phyloP scores from a whole-genome alignment of 805 yeast species.

The Cyberlindnera nakhonratchasimensis region DNA sequence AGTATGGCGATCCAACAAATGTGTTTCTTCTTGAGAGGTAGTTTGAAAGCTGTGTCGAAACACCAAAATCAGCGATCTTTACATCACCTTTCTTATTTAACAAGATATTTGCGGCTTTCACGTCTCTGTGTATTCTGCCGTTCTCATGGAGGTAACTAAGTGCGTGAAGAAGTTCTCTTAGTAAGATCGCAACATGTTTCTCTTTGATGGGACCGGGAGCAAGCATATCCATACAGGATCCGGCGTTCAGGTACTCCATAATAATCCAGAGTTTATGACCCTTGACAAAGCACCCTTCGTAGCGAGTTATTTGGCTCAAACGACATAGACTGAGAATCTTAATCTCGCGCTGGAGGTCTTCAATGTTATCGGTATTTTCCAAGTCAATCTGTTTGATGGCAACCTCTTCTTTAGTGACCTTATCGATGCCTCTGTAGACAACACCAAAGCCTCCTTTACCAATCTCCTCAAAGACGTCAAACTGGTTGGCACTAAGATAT shows the following conservation, averaged over 20 bases:
- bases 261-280: slow-evolving; percentile 92
- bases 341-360: slow-evolving; percentile 89
- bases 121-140: slow-evolving; percentile 87
- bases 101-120: slow-evolving; percentile 88
- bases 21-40: slow-evolving; percentile 63
- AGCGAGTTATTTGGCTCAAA: slow-evolving; percentile 80
- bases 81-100: slow-evolving; percentile 68
- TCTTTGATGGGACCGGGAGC: slow-evolving; percentile 91
- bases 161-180: slow-evolving; percentile 76
- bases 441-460: slow-evolving; percentile 97
- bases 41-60: slow-evolving; percentile 77
- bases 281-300: slow-evolving; percentile 79
- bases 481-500: slow-evolving; percentile 30
- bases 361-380: slow-evolving; percentile 88
- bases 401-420: slow-evolving; percentile 69
- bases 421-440: slow-evolving; percentile 81
- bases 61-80: slow-evolving; percentile 94
- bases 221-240: slow-evolving; percentile 71
- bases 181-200: slow-evolving; percentile 67
- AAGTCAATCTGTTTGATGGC: slow-evolving; percentile 92
- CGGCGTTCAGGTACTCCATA: slow-evolving; percentile 97
- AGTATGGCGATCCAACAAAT: slow-evolving; percentile 80
- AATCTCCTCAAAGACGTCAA: slow-evolving; percentile 67
- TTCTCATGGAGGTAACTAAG: slow-evolving; percentile 67
- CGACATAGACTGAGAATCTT: slow-evolving; percentile 78